phyloP scores from a whole-genome alignment of 2,329 filamentous ascomycete genomes.

The Phialophora tarda region DNA sequence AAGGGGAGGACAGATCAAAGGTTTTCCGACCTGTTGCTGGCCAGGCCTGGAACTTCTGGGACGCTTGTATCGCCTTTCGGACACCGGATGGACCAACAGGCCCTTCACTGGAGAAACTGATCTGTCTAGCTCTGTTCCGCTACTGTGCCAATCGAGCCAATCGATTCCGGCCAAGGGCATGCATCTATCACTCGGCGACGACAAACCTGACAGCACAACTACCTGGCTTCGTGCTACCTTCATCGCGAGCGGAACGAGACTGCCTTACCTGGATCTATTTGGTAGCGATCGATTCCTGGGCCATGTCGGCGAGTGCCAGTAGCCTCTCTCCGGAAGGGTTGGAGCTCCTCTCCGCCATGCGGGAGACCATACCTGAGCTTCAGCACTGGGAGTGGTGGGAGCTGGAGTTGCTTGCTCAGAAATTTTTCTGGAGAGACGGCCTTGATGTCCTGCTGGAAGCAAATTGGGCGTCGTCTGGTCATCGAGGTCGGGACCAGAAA shows the following conservation, averaged over 20 bases:
- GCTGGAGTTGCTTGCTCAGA: conserved; percentile 6
- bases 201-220: conserved; percentile 9
- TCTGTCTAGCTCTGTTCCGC: conserved; percentile 14
- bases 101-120: conserved; percentile 6
- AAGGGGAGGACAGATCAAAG: neutral
- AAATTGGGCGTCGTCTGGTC: neutral
- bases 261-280: conserved; percentile 7
- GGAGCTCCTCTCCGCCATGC: neutral
- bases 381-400: conserved; percentile 14
- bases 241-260: conserved; percentile 7
- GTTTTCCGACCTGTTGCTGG: conserved; percentile 4
- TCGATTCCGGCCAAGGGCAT: neutral
- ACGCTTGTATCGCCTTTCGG: conserved; percentile 11
- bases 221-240: neutral
- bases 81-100: neutral
- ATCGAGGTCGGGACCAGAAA: neutral
- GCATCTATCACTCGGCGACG: conserved; percentile 14
- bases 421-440: conserved; percentile 13
- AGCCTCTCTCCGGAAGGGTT: neutral
- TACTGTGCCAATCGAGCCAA: conserved; percentile 12
- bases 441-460: neutral
- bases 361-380: neutral
- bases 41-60: conserved; percentile 12
- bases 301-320: neutral
- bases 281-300: conserved; percentile 6